Conservation (phyloP, 2,329 filamentous ascomycete genomes). For the Colletotrichum filicis region DNA sequence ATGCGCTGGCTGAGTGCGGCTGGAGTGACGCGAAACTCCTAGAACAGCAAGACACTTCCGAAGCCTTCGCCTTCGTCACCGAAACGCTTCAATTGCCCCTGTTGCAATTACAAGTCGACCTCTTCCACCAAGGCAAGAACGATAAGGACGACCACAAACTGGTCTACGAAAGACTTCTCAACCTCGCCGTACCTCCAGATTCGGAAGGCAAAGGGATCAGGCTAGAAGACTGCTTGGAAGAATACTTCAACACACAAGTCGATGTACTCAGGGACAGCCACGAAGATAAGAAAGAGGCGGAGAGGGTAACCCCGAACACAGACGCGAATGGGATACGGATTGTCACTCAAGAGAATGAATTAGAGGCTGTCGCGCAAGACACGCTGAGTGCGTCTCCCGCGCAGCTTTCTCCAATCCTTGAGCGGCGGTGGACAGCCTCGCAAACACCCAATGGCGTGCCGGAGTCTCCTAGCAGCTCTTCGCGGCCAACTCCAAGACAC, state of each 20-base stretch:
- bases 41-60: conserved; percentile 94
- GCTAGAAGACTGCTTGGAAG: conserved; percentile 90
- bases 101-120: conserved; percentile 90
- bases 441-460: conserved; percentile 14
- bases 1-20: conserved; percentile 84
- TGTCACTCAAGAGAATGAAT: conserved; percentile 45
- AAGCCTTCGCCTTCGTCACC: conserved; percentile 95
- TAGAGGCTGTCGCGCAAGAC: conserved; percentile 42
- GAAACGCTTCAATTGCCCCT: conserved; percentile 88
- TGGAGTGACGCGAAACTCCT: conserved; percentile 83
- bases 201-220: conserved; percentile 77
- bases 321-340: conserved; percentile 47
- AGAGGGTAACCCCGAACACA: conserved; percentile 40
- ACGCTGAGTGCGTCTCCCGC: conserved; percentile 47
- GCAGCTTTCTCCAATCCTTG: conserved; percentile 41
- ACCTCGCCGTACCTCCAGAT: conserved; percentile 87
- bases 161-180: conserved; percentile 88
- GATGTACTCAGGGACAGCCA: conserved; percentile 82
- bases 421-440: conserved; percentile 29
- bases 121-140: conserved; percentile 91
- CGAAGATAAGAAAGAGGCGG: conserved; percentile 61
- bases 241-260: conserved; percentile 94
- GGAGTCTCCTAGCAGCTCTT: conserved; percentile 44
- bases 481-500: conserved; percentile 50
- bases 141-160: conserved; percentile 93